Evolutionary conservation across 2,329 filamentous ascomycete genomes (phyloP), one percentile per base, ranked within the genome.

Genomic region (Cryphonectria carpinicola): DNA sequence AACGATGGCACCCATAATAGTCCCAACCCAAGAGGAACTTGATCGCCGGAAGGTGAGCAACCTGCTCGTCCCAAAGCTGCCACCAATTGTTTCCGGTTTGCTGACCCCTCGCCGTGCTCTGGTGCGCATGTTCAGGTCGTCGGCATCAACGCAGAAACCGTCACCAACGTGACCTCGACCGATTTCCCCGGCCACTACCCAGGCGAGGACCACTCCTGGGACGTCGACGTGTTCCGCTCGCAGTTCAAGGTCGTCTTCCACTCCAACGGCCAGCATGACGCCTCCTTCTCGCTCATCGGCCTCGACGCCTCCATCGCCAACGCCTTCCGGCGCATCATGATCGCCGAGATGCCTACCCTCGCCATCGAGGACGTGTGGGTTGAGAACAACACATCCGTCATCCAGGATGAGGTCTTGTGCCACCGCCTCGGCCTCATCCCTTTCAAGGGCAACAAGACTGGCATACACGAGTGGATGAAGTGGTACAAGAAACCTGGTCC

Each of bases 321-420:
- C 81, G 96, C 97, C 78, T 97, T 98, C 85, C 94, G 96, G 72
- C 94, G 96, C 77, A 98, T 98, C 77, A 88, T 98, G 77, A 92
- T 99, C 81, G 89, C 95, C 75, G 97, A 99, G 84, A 93, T 99
- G 67, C 94, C 95, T 25, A 96, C 94, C 2, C 88, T 99, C 62
- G 96, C 97, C 75, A 95, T 99, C 77, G 96, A 99, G 85, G 91
- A 90, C 73, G 93, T 97, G 79, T 99, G 92, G 83, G 90, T 98
- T 74, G 89, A 93, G 80, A 97, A 98, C 85, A 99, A 99, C 85
- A 98, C 95, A 66, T 97, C 94, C 6, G 94, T 99, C 49, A 96
- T 99, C 77, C 95, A 98, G 81, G 96, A 99, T 79, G 96, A 99
- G 84, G 95, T 99, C 5, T 90, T 99, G 66, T 92, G 95, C 22